Evolutionary conservation across 1,284 basidiomycete genomes (phyloP), one percentile per base, ranked within the genome.

Genomic region (Prillingera fragicola): DNA sequence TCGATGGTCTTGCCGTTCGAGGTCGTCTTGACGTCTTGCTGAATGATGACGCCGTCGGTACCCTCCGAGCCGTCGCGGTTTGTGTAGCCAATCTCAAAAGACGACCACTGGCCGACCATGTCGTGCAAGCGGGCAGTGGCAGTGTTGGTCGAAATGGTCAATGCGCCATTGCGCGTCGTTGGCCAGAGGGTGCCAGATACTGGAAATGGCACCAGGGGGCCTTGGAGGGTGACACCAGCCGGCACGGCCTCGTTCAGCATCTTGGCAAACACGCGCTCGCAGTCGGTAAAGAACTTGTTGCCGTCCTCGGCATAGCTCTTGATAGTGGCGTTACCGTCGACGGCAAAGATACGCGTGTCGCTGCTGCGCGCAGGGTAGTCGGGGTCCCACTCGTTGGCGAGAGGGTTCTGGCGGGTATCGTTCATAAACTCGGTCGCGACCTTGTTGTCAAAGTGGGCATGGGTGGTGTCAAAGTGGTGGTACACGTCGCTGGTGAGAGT

Each of bases 201-300:
- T 13, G 45, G 33, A 26, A 25, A 43, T 7, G 44, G 44, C 8
- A 22, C 19, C 8, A 51, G 15, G n/a, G 40, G 35, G 12, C 32
- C 18, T n/a, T 37, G 27, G 15, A 51, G 45, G 8, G 35, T 15
- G n/a, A 32, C 33, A 1, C 35, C 29, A 1, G 36, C 27, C 7
- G 49, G 49, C 3, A 51, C 41, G n/a, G 41, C 49, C 22, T 37
- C 27, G 14, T 47, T 33, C 18, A 40, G 28, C 38, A 51, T 45
- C 19, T 31, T 34, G 2, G 18, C 18, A 29, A 47, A 43, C 1
- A 39, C 33, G 15, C 10, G n/a, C 31, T 22, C 37, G 28, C 48
- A 50, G 10, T 46, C 48, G 14, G 31, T 15, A 18, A 38, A 38
- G 17, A 50, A 42, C 14, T 10, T 18, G n/a, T 8, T 24, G 14